Evolutionary conservation across 169 alveolate species (phyloP).

Genomic region (Plasmodium falciparum): DNA sequence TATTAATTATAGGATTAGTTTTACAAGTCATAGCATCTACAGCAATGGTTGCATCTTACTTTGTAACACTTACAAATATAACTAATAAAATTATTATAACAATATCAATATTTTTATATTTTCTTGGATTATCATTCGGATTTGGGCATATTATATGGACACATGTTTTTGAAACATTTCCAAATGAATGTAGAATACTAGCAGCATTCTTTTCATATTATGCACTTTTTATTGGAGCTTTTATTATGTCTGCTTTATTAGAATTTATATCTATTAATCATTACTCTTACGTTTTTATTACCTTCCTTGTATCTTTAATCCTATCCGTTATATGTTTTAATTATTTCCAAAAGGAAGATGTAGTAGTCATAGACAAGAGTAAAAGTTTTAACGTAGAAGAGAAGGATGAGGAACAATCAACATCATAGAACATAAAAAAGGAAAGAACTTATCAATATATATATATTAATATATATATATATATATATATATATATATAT

Average conservation of each 20-base stretch:
- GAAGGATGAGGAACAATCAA: too few species aligned
- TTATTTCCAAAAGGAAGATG: slow-evolving; percentile 6
- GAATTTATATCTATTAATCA: slow-evolving; percentile 9
- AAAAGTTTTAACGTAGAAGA: background rate
- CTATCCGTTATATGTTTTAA: slow-evolving; percentile 17
- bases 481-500: too few species aligned
- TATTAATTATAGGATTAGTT: slow-evolving; percentile 21
- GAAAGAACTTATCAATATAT: background rate
- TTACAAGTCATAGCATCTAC: slow-evolving; percentile 18
- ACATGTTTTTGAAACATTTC: slow-evolving; percentile 35
- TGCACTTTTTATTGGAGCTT: slow-evolving; percentile 44
- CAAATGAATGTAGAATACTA: slow-evolving; percentile 42
- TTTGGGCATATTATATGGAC: slow-evolving; percentile 73
- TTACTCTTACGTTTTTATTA: slow-evolving; percentile 35
- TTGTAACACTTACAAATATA: background rate
- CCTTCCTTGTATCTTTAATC: slow-evolving; percentile 9
- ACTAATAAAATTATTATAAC: slow-evolving; percentile 27
- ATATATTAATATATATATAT: background rate
- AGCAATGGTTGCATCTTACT: slow-evolving; percentile 9
- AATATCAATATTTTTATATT: background rate
- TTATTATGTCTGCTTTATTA: slow-evolving; percentile 16
- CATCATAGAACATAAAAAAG: too few species aligned
- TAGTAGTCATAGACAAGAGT: background rate
- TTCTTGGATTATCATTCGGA: slow-evolving; percentile 56
- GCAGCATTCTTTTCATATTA: slow-evolving; percentile 42